phyloP scores from a whole-genome alignment of 2,329 filamentous ascomycete species.

The Fusarium siculi region DNA sequence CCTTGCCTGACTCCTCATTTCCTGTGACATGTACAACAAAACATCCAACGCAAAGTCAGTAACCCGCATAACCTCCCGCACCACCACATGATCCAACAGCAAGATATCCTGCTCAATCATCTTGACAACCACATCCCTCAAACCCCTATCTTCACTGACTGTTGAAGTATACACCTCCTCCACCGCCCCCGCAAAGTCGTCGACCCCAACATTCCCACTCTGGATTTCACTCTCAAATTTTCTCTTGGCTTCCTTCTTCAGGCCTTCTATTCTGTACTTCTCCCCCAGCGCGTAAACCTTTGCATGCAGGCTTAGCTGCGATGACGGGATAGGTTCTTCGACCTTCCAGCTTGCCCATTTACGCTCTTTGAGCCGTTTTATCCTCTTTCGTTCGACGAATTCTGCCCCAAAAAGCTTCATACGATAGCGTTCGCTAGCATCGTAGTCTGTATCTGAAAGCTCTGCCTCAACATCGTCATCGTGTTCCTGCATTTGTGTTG shows the following conservation, averaged over 20 bases:
- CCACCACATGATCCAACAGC: not conserved
- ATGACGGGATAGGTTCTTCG: fast-evolving
- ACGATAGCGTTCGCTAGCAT: fast-evolving
- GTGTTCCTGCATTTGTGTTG: fast-evolving
- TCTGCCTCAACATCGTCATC: not conserved
- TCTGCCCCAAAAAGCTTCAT: not conserved
- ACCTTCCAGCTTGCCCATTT: not conserved
- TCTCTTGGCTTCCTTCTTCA: fast-evolving
- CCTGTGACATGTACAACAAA: not conserved
- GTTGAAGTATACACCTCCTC: not conserved
- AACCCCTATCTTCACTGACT: fast-evolving
- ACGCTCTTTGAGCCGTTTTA: not conserved
- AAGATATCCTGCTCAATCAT: not conserved
- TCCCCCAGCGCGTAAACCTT: fast-evolving
- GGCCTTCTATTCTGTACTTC: fast-evolving
- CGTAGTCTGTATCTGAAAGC: not conserved
- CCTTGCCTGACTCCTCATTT: not conserved
- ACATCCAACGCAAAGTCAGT: not conserved
- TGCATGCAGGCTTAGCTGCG: not conserved
- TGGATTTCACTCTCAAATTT: fast-evolving
- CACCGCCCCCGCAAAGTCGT: not conserved
- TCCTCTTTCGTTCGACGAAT: not conserved
- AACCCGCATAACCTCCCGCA: not conserved
- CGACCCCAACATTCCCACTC: not conserved
- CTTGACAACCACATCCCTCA: not conserved